Percentiles rank a stretch among this genome's conserved stretches.
phyloP scores from a whole-genome alignment of 2,329 filamentous ascomycete genomes.

The Neocucurbitaria cava region DNA sequence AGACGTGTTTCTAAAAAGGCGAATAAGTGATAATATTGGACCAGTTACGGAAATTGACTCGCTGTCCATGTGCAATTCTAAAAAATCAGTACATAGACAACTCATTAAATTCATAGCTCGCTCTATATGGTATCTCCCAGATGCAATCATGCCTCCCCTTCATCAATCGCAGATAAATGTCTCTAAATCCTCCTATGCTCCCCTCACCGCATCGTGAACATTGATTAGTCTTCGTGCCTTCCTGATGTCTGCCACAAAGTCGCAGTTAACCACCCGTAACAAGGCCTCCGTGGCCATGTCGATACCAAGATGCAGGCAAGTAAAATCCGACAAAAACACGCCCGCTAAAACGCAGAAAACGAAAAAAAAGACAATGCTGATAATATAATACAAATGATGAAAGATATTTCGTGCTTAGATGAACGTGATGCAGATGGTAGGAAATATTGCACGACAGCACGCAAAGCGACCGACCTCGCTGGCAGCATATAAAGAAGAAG shows the following conservation, averaged over 20 bases:
- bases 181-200: neutral
- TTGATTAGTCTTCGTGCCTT: neutral
- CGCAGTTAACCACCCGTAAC: neutral
- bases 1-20: too few species aligned
- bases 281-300: neutral
- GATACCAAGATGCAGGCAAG: neutral
- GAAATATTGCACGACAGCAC: neutral
- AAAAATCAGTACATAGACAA: too few species aligned
- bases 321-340: conserved; percentile 1
- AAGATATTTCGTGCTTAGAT: neutral
- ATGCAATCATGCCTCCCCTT: neutral
- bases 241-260: neutral
- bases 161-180: neutral
- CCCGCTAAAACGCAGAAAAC: conserved; percentile 19
- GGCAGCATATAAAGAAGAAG: neutral
- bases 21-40: too few species aligned
- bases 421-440: neutral
- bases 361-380: neutral
- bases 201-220: neutral
- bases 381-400: conserved; percentile 12
- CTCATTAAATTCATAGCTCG: neutral
- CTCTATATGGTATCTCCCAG: neutral
- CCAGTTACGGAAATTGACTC: too few species aligned
- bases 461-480: neutral
- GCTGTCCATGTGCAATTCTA: too few species aligned